phyloP scores from a whole-genome alignment of 108 stramenopile genomes.

The Phaeodactylum tricornutum region DNA sequence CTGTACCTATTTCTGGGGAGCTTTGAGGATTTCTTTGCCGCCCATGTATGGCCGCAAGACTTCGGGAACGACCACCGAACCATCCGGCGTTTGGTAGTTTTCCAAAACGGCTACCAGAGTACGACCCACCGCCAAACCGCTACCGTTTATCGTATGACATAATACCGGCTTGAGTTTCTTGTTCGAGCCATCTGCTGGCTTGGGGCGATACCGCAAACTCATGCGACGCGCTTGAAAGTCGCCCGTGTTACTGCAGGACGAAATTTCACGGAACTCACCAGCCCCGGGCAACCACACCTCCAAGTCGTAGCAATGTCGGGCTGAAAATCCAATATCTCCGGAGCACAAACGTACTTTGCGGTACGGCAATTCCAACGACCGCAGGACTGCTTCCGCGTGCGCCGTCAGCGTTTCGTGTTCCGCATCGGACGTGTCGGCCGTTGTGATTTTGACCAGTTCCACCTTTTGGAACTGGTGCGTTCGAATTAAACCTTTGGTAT shows the following conservation, averaged over 20 bases:
- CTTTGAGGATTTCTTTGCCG: slow-evolving; percentile 60
- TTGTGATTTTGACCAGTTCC: slow-evolving; percentile 92
- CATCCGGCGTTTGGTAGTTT: slow-evolving; percentile 92
- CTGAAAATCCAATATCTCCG: slow-evolving; percentile 93
- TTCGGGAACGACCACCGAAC: slow-evolving; percentile 78
- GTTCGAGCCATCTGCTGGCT: slow-evolving; percentile 13
- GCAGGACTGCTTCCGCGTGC: slow-evolving; percentile 81
- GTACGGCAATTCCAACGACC: slow-evolving; percentile 84
- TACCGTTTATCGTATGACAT: slow-evolving; percentile 97
- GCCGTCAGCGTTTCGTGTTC: slow-evolving; percentile 84
- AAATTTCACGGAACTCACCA: slow-evolving; percentile 88
- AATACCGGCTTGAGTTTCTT: slow-evolving; percentile 70
- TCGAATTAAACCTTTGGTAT: slow-evolving; percentile 93
- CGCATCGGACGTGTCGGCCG: slow-evolving; percentile 57
- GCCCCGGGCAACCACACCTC: slow-evolving; percentile 98
- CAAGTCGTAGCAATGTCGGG: slow-evolving; percentile 93
- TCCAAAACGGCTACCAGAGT: slow-evolving; percentile 95
- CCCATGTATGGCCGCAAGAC: slow-evolving; percentile 92
- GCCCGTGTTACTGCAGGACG: slow-evolving; percentile 89
- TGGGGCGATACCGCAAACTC: slow-evolving; percentile 84
- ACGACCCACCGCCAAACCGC: slow-evolving; percentile 94
- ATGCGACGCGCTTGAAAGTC: slow-evolving; percentile 97
- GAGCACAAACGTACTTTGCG: slow-evolving; percentile 90
- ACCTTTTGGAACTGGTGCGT: slow-evolving; percentile 99
- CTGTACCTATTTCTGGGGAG: slow-evolving; percentile 1